phyloP scores from a whole-genome alignment of 2,329 filamentous ascomycete genomes.

The Diaporthe citriasiana region DNA sequence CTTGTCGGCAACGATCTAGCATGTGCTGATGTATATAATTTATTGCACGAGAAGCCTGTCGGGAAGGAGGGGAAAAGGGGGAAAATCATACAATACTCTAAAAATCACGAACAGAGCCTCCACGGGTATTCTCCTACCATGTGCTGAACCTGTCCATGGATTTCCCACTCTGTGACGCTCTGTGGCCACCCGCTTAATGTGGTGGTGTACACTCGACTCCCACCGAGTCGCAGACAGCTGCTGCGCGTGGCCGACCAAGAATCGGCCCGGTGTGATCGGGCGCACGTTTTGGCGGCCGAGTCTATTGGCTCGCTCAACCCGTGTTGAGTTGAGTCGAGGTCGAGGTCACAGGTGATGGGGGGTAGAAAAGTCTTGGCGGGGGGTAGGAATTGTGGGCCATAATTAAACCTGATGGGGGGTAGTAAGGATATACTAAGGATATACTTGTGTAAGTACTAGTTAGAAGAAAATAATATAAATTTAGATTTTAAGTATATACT shows the following conservation, averaged over 20 bases:
- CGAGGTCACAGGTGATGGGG: too few species aligned
- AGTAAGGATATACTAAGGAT: too few species aligned
- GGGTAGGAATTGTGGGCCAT: too few species aligned
- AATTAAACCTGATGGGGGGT: too few species aligned
- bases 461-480: too few species aligned
- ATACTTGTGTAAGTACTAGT: too few species aligned
- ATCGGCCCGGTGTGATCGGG: neutral
- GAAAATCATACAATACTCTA: neutral
- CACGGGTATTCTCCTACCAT: neutral
- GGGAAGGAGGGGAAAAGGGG: too few species aligned
- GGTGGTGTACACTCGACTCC: neutral
- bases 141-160: neutral
- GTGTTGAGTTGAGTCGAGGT: too few species aligned
- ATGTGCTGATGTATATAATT: slow-evolving; percentile 28
- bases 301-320: neutral
- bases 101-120: neutral
- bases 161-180: too few species aligned
- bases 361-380: too few species aligned
- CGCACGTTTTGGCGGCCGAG: neutral
- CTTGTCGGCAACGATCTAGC: slow-evolving; percentile 30
- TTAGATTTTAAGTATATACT: too few species aligned
- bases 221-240: neutral
- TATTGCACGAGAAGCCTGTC: neutral
- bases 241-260: neutral
- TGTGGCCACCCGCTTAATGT: too few species aligned